Percentiles rank a stretch among this genome's conserved stretches.
These are phyloP conservation scores for Starmerella tilneyi DNA, from an alignment of 805 yeast species.

Conservation along the genomic window DNA sequence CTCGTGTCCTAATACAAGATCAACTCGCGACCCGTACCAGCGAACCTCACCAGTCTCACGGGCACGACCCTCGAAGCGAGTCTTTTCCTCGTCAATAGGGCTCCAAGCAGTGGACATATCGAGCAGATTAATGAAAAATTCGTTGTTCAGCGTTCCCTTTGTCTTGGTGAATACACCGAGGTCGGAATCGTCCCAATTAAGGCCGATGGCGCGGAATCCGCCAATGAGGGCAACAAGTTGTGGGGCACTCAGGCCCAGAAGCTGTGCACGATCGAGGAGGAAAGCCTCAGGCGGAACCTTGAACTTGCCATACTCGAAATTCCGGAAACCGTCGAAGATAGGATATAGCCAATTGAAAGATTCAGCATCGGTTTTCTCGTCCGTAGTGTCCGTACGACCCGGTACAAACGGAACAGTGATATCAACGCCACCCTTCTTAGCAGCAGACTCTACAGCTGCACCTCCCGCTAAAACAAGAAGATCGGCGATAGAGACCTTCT, in stretches of 20 bases:
- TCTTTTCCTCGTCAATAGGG: slow-evolving; percentile 17
- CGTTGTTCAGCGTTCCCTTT: slow-evolving; percentile 17
- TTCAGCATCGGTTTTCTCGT: slow-evolving; percentile 17
- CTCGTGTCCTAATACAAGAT: slow-evolving; percentile 18
- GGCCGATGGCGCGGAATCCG: slow-evolving; percentile 19
- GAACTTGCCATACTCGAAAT: slow-evolving; percentile 19
- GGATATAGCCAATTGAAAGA: slow-evolving; percentile 21
- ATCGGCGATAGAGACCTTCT: slow-evolving; percentile 20
- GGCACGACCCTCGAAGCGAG: slow-evolving; percentile 19
- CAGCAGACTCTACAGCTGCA: slow-evolving; percentile 21
- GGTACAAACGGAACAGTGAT: slow-evolving; percentile 21
- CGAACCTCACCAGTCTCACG: slow-evolving; percentile 18
- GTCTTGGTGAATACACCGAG: slow-evolving; percentile 19
- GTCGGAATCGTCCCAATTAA: slow-evolving; percentile 20
- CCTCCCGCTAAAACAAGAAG: slow-evolving; percentile 19
- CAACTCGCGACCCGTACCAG: slow-evolving; percentile 20
- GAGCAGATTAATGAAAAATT: slow-evolving; percentile 19
- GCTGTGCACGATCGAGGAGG: slow-evolving; percentile 21
- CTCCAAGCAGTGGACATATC: slow-evolving; percentile 17
- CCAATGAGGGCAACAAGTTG: slow-evolving; percentile 21
- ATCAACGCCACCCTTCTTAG: slow-evolving; percentile 13
- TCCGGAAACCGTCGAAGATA: slow-evolving; percentile 22
- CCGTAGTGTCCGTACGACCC: slow-evolving; percentile 19
- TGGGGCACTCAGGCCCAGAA: slow-evolving; percentile 18
- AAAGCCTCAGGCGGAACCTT: slow-evolving; percentile 16